phyloP scores from a whole-genome alignment of 331 rosid genomes.

The Prunus yedoensis region DNA sequence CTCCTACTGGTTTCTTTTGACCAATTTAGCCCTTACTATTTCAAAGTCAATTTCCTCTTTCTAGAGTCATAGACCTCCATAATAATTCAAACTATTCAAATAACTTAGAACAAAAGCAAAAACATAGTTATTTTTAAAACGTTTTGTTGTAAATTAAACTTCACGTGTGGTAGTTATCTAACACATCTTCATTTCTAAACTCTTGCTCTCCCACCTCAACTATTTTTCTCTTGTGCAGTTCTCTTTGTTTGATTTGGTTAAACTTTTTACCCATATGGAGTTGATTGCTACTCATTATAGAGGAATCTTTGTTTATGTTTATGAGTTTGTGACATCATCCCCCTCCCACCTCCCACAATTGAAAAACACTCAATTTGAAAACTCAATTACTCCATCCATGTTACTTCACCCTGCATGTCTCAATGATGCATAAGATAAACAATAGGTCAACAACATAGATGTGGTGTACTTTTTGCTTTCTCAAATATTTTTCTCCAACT shows the following conservation, averaged over 20 bases:
- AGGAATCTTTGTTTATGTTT: background rate
- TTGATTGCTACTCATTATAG: background rate
- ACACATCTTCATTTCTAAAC: background rate
- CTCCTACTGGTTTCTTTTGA: background rate
- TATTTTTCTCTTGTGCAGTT: background rate
- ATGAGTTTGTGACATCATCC: slow-evolving; percentile 1
- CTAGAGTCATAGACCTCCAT: background rate
- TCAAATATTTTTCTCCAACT: background rate
- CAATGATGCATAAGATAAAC: slow-evolving; percentile 7
- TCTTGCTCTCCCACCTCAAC: background rate
- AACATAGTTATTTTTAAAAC: background rate
- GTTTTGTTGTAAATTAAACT: background rate
- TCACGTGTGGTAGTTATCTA: background rate
- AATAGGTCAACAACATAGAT: slow-evolving; percentile 13
- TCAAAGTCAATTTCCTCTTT: background rate
- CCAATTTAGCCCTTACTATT: background rate
- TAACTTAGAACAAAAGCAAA: background rate
- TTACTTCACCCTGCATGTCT: slow-evolving; percentile 16
- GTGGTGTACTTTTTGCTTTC: background rate
- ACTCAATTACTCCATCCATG: slow-evolving; percentile 8
- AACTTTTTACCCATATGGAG: background rate
- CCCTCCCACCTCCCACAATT: background rate
- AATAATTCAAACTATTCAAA: background rate
- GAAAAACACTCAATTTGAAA: background rate
- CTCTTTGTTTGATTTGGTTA: background rate